These are phyloP conservation scores for Naganishia sp. DNA, from an alignment of 1,284 basidiomycete species.

Conservation along the genomic window DNA sequence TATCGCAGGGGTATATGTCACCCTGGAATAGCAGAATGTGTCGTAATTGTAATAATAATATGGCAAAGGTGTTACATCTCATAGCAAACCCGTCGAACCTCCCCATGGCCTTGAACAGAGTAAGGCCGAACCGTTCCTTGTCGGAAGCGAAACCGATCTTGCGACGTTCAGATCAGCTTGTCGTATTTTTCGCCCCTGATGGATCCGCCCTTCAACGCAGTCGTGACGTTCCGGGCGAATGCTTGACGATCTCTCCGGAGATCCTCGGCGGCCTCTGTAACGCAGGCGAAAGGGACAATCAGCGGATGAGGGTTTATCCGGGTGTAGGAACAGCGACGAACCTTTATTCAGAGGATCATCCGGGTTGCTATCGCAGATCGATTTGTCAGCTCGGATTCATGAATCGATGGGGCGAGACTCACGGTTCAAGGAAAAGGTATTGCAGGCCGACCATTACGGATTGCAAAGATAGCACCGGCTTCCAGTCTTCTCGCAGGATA, in stretches of 20 bases:
- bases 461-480: conserved; percentile 91
- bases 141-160: no score
- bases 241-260: conserved; percentile 77
- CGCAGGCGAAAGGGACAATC: background rate
- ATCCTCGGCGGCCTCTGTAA: conserved; percentile 88
- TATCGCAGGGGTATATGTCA: no score
- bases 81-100: no score
- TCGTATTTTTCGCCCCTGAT: conserved; percentile 78
- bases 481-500: conserved; percentile 99
- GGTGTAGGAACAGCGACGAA: conserved; percentile 51
- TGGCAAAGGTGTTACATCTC: no score
- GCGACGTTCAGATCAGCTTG: conserved; percentile 57
- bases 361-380: conserved; percentile 63
- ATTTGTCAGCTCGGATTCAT: background rate
- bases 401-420: conserved; percentile 28
- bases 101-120: no score
- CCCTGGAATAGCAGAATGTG: no score
- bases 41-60: no score
- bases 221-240: conserved; percentile 79
- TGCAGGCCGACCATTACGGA: conserved; percentile 97
- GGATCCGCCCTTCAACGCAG: conserved; percentile 73
- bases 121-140: no score
- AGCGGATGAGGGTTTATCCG: background rate
- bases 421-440: conserved; percentile 94
- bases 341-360: conserved; percentile 99